These are phyloP conservation scores for Russula compacta DNA, from an alignment of 768 basidiomycete species.

Conservation along the genomic window DNA sequence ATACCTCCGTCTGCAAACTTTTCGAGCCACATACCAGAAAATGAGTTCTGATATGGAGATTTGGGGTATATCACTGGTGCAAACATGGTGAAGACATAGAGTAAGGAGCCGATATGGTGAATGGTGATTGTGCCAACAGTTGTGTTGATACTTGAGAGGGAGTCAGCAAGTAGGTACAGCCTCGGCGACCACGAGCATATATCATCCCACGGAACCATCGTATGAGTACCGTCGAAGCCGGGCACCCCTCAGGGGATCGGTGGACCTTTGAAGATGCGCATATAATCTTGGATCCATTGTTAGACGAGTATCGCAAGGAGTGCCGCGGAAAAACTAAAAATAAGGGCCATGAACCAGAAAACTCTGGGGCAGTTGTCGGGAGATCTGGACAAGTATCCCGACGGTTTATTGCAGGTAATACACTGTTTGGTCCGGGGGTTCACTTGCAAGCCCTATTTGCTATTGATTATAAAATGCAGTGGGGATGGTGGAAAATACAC, in stretches of 20 bases:
- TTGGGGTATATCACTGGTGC: constrained; percentile 4
- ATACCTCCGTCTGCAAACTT: background rate
- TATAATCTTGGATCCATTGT: constrained; percentile 39
- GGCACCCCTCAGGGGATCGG: constrained; percentile 27
- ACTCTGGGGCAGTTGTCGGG: background rate
- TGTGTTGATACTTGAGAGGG: constrained; percentile 28
- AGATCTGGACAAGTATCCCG: constrained; percentile 2
- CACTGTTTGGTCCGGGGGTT: background rate
- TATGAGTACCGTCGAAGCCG: constrained; percentile 32
- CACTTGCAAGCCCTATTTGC: background rate
- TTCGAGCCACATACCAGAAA: constrained; percentile 8
- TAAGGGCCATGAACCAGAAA: constrained; percentile 32
- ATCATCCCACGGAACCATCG: constrained; percentile 33
- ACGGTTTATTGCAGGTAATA: constrained; percentile 1
- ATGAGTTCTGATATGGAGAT: constrained; percentile 9
- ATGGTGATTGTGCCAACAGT: constrained; percentile 1
- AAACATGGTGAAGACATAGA: constrained; percentile 14
- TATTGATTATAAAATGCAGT: background rate
- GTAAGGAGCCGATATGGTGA: background rate
- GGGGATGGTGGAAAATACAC: constrained; percentile 18
- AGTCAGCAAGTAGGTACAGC: constrained; percentile 38
- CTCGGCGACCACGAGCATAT: constrained; percentile 34
- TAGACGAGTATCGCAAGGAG: constrained; percentile 40
- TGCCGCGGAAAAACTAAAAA: constrained; percentile 35
- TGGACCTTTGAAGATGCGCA: constrained; percentile 24